These are phyloP conservation scores for Hypoxylon sp. DNA, from an alignment of 2,329 filamentous ascomycete genomes.

Conservation along the genomic window DNA sequence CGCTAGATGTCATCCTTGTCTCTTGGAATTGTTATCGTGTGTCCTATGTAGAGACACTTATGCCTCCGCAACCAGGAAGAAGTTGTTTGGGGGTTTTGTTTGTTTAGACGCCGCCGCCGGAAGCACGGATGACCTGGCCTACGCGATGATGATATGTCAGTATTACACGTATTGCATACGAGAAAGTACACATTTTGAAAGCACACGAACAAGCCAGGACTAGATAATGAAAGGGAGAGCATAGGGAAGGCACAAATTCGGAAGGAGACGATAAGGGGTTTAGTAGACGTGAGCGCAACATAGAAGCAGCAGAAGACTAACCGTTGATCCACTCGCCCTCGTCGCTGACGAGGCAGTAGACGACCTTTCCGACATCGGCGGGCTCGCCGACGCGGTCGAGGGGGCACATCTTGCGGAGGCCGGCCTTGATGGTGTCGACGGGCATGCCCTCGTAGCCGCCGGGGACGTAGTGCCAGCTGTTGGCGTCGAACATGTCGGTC, in stretches of 20 bases:
- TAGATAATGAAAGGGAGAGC: neutral
- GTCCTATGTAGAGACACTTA: too few species aligned
- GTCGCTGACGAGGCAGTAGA: slow-evolving; percentile 62
- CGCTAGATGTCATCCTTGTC: too few species aligned
- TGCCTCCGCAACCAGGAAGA: too few species aligned
- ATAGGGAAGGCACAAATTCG: slow-evolving; percentile 11
- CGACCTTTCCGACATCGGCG: slow-evolving; percentile 65
- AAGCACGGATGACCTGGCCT: slow-evolving; percentile 48
- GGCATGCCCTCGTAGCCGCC: slow-evolving; percentile 61
- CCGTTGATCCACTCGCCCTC: slow-evolving; percentile 73
- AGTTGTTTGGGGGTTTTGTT: too few species aligned
- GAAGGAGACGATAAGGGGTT: neutral
- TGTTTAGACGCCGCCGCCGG: slow-evolving; percentile 44
- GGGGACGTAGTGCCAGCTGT: slow-evolving; percentile 71
- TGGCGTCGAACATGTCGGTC: slow-evolving; percentile 79
- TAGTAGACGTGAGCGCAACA: neutral
- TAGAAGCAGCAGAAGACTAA: slow-evolving; percentile 45
- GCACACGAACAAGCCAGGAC: neutral
- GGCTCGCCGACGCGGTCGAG: slow-evolving; percentile 65
- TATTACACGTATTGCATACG: slow-evolving; percentile 7
- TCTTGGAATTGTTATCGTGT: too few species aligned
- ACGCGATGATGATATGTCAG: slow-evolving; percentile 3
- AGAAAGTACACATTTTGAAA: neutral
- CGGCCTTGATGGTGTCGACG: slow-evolving; percentile 61
- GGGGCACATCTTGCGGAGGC: slow-evolving; percentile 65